A percentile compares a stretch with the other conserved stretches of the same genome.
These are phyloP conservation scores for Akanthomyces lecanii DNA, from an alignment of 2,329 filamentous ascomycete genomes.

Conservation along the genomic window DNA sequence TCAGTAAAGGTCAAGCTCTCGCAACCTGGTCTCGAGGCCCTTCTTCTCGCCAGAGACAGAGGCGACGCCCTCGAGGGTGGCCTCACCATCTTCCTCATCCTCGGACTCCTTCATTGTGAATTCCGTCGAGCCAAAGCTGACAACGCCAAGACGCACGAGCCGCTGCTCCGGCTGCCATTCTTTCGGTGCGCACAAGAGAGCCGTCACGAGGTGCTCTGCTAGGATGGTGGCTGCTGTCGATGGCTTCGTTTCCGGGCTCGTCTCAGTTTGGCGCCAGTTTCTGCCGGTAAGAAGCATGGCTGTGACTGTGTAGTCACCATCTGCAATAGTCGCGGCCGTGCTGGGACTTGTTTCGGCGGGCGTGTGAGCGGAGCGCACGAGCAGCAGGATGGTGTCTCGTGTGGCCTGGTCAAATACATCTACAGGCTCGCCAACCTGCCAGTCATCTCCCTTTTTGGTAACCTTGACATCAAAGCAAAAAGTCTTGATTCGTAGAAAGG, in stretches of 20 bases:
- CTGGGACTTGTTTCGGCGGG: not conserved
- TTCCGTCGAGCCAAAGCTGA: constrained; percentile 26
- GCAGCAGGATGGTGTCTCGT: constrained; percentile 2
- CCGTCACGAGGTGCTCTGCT: not conserved
- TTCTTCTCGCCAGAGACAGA: constrained; percentile 23
- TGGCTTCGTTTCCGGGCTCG: not conserved
- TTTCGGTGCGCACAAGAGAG: constrained; percentile 11
- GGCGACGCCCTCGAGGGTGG: constrained; percentile 27
- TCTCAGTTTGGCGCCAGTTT: constrained; percentile 4
- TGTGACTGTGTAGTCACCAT: not conserved
- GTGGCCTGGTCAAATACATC: constrained; percentile 1
- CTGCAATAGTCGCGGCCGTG: not conserved
- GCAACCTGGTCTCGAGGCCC: constrained; percentile 27
- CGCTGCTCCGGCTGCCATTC: constrained; percentile 26
- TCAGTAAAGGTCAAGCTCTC: constrained; percentile 34
- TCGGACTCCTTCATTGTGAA: constrained; percentile 24
- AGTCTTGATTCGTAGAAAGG: constrained; percentile 32
- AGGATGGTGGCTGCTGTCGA: not conserved
- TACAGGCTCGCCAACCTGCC: constrained; percentile 1
- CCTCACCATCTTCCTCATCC: constrained; percentile 14
- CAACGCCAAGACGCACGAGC: constrained; percentile 30
- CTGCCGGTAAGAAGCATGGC: constrained; percentile 12
- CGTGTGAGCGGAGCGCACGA: not conserved
- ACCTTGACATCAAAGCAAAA: constrained; percentile 32
- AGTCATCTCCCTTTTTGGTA: constrained; percentile 16